Evolutionary conservation across 75 land plant genomes (phyloP).

Genomic region (Pinus taeda): DNA sequence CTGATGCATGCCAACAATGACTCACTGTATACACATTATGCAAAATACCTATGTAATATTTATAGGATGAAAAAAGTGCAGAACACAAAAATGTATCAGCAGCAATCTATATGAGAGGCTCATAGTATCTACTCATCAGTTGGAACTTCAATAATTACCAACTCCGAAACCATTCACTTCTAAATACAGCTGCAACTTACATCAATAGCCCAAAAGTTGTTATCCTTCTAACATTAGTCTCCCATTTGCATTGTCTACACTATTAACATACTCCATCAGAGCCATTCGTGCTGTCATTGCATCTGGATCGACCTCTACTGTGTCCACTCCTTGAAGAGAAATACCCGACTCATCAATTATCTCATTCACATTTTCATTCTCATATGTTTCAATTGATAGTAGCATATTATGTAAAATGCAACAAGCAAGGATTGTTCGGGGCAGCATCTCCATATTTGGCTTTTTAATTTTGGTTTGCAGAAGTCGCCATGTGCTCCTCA

Average conservation of each 20-base stretch:
- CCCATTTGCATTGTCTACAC: neutral
- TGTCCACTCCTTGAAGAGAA: slow-evolving; percentile 1
- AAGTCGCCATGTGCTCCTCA: slow-evolving; percentile 27
- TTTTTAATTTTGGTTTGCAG: slow-evolving; percentile 15
- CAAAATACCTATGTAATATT: neutral
- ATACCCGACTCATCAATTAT: slow-evolving; percentile 5
- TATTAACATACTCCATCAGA: slow-evolving; percentile 7
- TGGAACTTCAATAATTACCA: neutral
- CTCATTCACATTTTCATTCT: slow-evolving; percentile 2
- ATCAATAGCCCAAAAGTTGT: neutral
- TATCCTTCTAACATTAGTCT: neutral
- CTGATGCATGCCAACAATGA: neutral
- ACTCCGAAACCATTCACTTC: neutral
- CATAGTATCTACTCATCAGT: neutral
- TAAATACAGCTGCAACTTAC: slow-evolving; percentile 4
- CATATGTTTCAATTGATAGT: slow-evolving; percentile 4
- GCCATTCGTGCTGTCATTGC: slow-evolving; percentile 4
- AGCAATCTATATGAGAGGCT: neutral
- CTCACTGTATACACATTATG: neutral
- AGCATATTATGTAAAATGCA: slow-evolving; percentile 36
- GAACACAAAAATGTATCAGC: neutral
- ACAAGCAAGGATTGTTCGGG: slow-evolving; percentile 17
- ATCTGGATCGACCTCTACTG: slow-evolving; percentile 4
- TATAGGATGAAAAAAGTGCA: neutral
- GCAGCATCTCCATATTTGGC: slow-evolving; percentile 21